Conservation (phyloP, 2,329 filamentous ascomycete species). For the Fusarium camptoceras region DNA sequence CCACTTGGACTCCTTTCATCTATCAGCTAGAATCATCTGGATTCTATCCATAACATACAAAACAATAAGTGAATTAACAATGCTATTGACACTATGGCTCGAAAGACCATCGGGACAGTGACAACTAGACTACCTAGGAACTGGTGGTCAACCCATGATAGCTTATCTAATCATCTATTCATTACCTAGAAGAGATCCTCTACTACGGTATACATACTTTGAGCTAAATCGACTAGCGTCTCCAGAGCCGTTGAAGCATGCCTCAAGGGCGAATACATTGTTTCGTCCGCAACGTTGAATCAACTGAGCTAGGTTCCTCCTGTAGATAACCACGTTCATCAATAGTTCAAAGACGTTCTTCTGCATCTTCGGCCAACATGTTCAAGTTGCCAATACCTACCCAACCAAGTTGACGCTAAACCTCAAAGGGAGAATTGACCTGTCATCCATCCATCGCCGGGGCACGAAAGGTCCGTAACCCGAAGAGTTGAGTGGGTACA, state of each 20-base stretch:
- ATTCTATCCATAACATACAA: neutral
- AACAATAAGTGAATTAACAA: neutral
- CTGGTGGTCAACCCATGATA: neutral
- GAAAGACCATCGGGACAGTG: neutral
- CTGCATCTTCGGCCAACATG: constrained; percentile 31
- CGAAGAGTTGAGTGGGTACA: constrained; percentile 30
- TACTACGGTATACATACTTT: neutral
- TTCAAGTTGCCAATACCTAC: constrained; percentile 12
- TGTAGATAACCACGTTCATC: neutral
- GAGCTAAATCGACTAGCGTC: neutral
- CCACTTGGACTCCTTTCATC: neutral
- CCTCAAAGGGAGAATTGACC: constrained; percentile 20
- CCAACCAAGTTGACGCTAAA: constrained; percentile 18
- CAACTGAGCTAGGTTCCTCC: neutral
- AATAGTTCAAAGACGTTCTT: constrained; percentile 19
- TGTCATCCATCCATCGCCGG: constrained; percentile 23
- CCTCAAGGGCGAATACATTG: neutral
- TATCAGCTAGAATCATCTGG: neutral
- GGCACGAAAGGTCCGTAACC: constrained; percentile 25
- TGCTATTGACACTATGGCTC: neutral
- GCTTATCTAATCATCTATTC: neutral
- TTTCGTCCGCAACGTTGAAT: neutral
- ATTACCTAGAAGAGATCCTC: neutral
- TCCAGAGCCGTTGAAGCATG: neutral
- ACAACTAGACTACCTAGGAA: too few species aligned